Conservation (phyloP, 1,284 basidiomycete genomes). For the Ceratobasidium sp. region DNA sequence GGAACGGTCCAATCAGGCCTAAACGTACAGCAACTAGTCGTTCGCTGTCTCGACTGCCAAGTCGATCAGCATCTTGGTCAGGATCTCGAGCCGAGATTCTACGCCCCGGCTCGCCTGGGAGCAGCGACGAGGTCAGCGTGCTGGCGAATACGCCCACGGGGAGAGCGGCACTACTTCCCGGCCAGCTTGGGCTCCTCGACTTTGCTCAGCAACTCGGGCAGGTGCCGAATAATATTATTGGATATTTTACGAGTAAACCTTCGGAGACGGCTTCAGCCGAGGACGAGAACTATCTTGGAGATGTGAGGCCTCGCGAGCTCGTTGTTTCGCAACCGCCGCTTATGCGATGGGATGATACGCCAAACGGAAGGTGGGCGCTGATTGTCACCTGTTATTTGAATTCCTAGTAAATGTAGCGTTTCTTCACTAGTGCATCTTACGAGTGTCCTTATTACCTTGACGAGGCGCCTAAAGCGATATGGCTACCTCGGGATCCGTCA, state of each 20-base stretch:
- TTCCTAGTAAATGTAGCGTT: too few relatives aligned
- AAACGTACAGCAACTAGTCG: conserved; percentile 3
- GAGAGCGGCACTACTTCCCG: not conserved
- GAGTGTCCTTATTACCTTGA: conserved; percentile 41
- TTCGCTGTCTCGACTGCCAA: conserved; percentile 13
- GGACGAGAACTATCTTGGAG: conserved; percentile 26
- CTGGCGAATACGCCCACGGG: not conserved
- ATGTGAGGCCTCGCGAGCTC: not conserved
- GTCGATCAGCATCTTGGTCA: too few relatives aligned
- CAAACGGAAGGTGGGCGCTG: conserved; percentile 27
- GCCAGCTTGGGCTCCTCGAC: conserved; percentile 21
- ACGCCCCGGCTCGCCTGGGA: not conserved
- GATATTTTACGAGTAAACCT: conserved; percentile 2
- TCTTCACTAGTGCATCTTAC: conserved; percentile 19
- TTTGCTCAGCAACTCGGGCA: conserved; percentile 40
- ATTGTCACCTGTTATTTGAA: too few relatives aligned
- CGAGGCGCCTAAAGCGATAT: conserved; percentile 19
- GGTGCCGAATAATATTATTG: conserved; percentile 2
- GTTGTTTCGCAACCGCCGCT: conserved; percentile 10
- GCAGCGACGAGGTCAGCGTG: conserved; percentile 1
- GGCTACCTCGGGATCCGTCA: conserved; percentile 37
- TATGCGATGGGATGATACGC: conserved; percentile 34
- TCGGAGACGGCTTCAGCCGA: not conserved
- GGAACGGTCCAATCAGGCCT: not conserved
- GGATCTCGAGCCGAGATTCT: conserved; percentile 23